These are phyloP conservation scores for Diddensiella caesifluorescens DNA, from an alignment of 805 yeast genomes.

Conservation along the genomic window DNA sequence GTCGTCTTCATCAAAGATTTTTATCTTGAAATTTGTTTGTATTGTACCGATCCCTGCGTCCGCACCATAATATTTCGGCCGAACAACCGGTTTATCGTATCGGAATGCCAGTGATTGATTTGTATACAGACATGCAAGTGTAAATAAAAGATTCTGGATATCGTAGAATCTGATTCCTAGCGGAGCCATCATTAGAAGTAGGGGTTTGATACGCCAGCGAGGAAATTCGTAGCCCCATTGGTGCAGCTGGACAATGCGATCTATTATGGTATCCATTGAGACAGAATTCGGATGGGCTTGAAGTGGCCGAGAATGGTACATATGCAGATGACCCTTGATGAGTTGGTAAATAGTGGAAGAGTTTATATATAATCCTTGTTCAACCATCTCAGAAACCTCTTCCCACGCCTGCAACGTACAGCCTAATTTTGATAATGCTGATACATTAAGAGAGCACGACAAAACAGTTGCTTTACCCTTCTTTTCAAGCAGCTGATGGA, in stretches of 20 bases:
- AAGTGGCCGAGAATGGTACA: no score
- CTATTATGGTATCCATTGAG: not conserved
- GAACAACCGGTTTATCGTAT: no score
- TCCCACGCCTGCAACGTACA: not conserved
- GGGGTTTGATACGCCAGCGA: not conserved
- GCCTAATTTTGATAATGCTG: conserved; percentile 2
- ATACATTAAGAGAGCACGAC: conserved; percentile 3
- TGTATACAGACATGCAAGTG: not conserved
- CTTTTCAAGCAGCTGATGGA: not conserved
- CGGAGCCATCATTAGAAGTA: not conserved
- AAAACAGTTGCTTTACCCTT: not conserved
- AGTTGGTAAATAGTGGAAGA: no score
- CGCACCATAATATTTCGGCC: no score
- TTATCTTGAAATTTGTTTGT: no score
- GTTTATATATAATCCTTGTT: no score
- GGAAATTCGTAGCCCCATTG: not conserved
- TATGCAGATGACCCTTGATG: no score
- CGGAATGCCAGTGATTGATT: not conserved
- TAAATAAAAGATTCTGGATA: conserved; percentile 2
- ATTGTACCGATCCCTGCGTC: no score
- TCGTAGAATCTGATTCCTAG: not conserved
- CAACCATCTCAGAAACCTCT: not conserved
- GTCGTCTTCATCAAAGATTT: not conserved
- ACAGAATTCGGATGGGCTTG: not conserved
- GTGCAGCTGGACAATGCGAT: not conserved